Base-by-base conservation (phyloP, 176 grass and related monocot species). In the Hsuehochloa calcarea region DNA sequence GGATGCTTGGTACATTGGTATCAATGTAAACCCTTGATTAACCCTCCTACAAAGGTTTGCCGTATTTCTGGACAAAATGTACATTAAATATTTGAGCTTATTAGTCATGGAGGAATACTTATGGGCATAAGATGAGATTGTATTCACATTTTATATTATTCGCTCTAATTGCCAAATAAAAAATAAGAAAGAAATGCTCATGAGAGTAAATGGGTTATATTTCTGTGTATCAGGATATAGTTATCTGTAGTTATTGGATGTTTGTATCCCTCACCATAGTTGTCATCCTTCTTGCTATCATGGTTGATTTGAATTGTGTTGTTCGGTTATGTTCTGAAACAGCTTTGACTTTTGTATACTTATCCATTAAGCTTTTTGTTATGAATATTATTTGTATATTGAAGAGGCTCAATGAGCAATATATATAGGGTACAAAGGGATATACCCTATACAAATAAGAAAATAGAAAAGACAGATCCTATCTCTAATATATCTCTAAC, bases 271-370 rank as follows among this genome's bases (percentile, higher is more conserved):
- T 68, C 20, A 38, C 22, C 13, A 9, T 76, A 60, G 12, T 40
- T 22, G 15, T 9, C 61, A 0, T 3, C 15, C 5, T 72, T n/a
- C 11, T 88, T 31, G 6, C 37, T 65, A 58, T 74, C 46, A 58
- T 73, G 61, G 8, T 38, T 66, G 7, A 80, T 58, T 58, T 58
- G 20, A 58, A 9, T 58, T 58, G 16, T 13, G n/a, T 75, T 87
- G 39, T 77, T 88, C 2, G 0, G 13, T 44, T 77, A 61, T 74
- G 31, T 65, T 69, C 47, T 84, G 64, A 63, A 52, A 83, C 20
- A 62, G 10, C 54, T 68, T 79, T 92, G 41, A n/a, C 35, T 87
- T 45, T 46, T 15, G 0, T 50, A 67, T 58, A 13, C 3, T 10
- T 46, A 37, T 67, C 49, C 20, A 15, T 82, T 23, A 81, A 64